Evolutionary conservation across 495 filamentous ascomycete genomes (phyloP).

Genomic region (Cairneyella variabilis): DNA sequence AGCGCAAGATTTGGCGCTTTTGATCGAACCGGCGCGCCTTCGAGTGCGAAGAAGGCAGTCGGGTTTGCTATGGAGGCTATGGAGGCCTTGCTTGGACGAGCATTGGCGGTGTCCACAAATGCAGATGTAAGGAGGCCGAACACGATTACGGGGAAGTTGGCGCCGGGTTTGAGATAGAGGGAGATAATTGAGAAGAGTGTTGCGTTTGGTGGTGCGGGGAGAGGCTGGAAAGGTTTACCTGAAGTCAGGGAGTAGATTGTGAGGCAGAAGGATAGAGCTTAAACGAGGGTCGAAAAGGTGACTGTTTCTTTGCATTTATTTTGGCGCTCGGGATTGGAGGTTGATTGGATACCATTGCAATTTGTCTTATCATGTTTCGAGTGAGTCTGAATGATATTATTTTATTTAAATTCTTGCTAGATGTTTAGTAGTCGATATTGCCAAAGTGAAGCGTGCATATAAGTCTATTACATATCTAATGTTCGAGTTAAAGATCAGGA

Average conservation of each 20-base stretch:
- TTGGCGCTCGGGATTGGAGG: too few species aligned
- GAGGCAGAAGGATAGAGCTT: too few species aligned
- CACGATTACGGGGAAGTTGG: constrained; percentile 28
- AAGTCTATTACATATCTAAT: too few species aligned
- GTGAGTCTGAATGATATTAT: too few species aligned
- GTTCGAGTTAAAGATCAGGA: too few species aligned
- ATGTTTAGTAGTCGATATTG: too few species aligned
- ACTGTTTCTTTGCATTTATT: too few species aligned
- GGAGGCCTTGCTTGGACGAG: constrained; percentile 26
- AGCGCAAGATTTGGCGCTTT: constrained; percentile 20
- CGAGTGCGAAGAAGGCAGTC: constrained; percentile 27
- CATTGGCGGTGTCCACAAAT: constrained; percentile 25
- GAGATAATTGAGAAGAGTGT: constrained; percentile 29
- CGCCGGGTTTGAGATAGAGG: constrained; percentile 24
- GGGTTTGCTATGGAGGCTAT: constrained; percentile 30
- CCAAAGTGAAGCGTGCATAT: too few species aligned
- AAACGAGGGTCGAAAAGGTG: too few species aligned
- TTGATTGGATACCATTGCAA: too few species aligned
- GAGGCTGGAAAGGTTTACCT: constrained; percentile 28
- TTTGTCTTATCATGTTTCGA: too few species aligned
- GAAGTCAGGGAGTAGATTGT: constrained; percentile 28
- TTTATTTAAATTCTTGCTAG: too few species aligned
- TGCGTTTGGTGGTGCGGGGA: constrained; percentile 25
- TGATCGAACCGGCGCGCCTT: constrained; percentile 25
- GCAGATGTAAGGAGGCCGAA: constrained; percentile 28